Conservation (phyloP, 2,329 filamentous ascomycete genomes). For the Epichloe aotearoae region DNA sequence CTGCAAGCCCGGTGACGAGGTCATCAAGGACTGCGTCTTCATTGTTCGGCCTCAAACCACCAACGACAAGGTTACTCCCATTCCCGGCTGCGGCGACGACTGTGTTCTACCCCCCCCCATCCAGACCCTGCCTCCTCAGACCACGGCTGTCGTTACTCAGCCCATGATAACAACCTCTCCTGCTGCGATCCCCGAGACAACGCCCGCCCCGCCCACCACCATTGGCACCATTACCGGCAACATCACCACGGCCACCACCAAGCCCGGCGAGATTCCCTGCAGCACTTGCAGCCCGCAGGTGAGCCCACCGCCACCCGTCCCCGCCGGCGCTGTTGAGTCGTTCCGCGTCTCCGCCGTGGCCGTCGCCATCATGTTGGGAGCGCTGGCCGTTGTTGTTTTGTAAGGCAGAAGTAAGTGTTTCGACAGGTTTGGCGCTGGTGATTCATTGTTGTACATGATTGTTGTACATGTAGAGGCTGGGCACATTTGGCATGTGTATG, state of each 20-base stretch:
- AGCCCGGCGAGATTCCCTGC: constrained; percentile 5
- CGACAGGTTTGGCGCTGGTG: neutral
- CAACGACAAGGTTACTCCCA: constrained; percentile 12
- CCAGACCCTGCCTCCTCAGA: constrained; percentile 3
- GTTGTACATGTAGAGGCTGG: neutral
- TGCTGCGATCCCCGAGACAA: neutral
- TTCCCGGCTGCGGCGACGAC: constrained; percentile 8
- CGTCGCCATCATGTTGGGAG: constrained; percentile 9
- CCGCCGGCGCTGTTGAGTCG: constrained; percentile 10
- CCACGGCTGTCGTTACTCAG: neutral
- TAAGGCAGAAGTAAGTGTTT: constrained; percentile 6
- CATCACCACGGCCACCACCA: constrained; percentile 2
- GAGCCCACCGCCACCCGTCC: constrained; percentile 6
- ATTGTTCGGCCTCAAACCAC: constrained; percentile 15
- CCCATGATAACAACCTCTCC: neutral
- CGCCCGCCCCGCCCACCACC: neutral
- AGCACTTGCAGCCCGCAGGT: constrained; percentile 5
- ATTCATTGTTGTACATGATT: neutral
- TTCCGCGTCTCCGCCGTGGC: constrained; percentile 6
- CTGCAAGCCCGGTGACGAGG: constrained; percentile 15
- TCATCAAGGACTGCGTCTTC: constrained; percentile 11
- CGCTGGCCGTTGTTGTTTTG: constrained; percentile 10
- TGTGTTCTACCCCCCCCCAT: constrained; percentile 11
- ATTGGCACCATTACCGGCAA: neutral
- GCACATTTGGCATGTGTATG: neutral